Base-by-base conservation (phyloP, 345 rosid genomes). In the Odontarrhena argentea region DNA sequence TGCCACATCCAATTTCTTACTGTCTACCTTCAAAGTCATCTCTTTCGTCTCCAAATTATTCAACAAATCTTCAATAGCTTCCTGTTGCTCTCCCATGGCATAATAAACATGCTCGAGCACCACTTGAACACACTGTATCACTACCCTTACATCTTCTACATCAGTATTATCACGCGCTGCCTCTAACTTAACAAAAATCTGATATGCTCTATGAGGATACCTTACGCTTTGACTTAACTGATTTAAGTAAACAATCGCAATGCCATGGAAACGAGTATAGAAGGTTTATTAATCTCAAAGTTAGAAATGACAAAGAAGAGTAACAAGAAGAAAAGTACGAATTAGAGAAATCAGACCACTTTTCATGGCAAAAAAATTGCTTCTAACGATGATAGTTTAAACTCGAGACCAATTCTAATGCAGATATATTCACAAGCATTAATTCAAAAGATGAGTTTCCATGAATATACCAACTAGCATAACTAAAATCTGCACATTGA, bases 21-120 rank as follows among this genome's bases (percentile, higher is more conserved):
- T 81, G 65, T 80, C 93, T 71, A 86, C 74, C 48, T 81, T 97
- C 73, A 86, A 76, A 57, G 32, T 28, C 5, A 28, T 28, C 5
- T 28, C 32, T 63, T 91, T 94, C 34, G 91, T 85, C 84, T 87
- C 87, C 66, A 91, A 44, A 79, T 88, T 84, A 81, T 83, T 86
- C 71, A 78, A 80, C 57, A 84, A 78, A 81, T 88, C 83, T 76
- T 65, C 84, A 15, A 94, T 64, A 46, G 96, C 99, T 77, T 91
- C 99, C 71, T 94, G 97, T 64, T 93, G 65, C 76, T 95, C 82
- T 18, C 97, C 99, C 86, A 88, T 84, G 3, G 96, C 96, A 0
- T 91, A 84, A 75, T 94, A 87, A 38, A 84, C 97, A 69, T 88
- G 86, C 0, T 91, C 88, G 55, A 88, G 81, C 83, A 82, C 95